Conservation (phyloP, 1,284 basidiomycete genomes). For the Melanopsichium pennsylvanicum region DNA sequence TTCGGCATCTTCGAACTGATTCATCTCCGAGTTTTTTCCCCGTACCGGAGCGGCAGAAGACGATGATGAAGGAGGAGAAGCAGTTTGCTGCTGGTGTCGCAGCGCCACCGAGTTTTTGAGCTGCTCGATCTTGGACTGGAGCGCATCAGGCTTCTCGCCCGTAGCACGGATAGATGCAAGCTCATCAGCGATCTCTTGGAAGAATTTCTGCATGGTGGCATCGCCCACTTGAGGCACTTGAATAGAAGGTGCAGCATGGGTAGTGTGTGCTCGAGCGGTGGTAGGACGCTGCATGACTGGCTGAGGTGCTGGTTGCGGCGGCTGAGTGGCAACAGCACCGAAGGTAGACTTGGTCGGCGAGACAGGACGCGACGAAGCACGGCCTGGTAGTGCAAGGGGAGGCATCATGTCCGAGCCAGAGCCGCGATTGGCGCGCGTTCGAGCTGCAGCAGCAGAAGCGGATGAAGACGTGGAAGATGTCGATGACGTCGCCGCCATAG, state of each 20-base stretch:
- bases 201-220: slow-evolving; percentile 78
- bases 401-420: slow-evolving; percentile 41
- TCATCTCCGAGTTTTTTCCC: slow-evolving; percentile 47
- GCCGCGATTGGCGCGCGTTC: slow-evolving; percentile 24
- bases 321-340: slow-evolving; percentile 7
- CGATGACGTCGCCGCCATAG: slow-evolving; percentile 9
- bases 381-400: slow-evolving; percentile 31
- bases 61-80: slow-evolving; percentile 2
- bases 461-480: slow-evolving; percentile 15
- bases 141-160: slow-evolving; percentile 66
- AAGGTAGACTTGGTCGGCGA: slow-evolving; percentile 42
- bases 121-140: slow-evolving; percentile 67
- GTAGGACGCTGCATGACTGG: slow-evolving; percentile 18
- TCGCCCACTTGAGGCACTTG: slow-evolving; percentile 68
- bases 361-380: slow-evolving; percentile 43
- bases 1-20: slow-evolving; percentile 71
- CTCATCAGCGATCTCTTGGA: slow-evolving; percentile 81
- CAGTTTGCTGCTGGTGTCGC: slow-evolving; percentile 18
- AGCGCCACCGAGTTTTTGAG: slow-evolving; percentile 64
- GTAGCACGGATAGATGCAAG: slow-evolving; percentile 72
- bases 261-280: slow-evolving; percentile 45
- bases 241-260: slow-evolving; percentile 52
- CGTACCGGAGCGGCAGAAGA: slow-evolving; percentile 1
- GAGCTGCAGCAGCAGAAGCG: slow-evolving; percentile 12
- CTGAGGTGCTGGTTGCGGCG: slow-evolving; percentile 16